These are phyloP conservation scores for Pyrenophora seminiperda DNA, from an alignment of 2,329 filamentous ascomycete genomes.

Conservation along the genomic window DNA sequence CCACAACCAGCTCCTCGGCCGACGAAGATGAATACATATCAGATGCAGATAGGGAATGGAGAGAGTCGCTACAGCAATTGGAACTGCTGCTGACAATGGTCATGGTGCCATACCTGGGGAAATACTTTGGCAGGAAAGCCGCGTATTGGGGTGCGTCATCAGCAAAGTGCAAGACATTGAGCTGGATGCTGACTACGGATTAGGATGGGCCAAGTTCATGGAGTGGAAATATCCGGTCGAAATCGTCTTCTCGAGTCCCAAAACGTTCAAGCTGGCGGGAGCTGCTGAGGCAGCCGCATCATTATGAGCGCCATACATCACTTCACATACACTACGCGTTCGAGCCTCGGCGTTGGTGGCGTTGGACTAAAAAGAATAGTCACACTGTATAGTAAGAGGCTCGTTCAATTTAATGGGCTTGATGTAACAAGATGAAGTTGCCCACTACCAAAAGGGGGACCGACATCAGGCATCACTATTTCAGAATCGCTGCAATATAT, in stretches of 20 bases:
- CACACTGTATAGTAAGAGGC: no score
- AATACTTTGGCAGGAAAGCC: constrained; percentile 92
- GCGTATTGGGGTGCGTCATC: constrained; percentile 86
- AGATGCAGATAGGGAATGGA: constrained; percentile 94
- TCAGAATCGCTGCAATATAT: no score
- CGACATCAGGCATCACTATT: no score
- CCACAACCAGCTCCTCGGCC: constrained; percentile 57
- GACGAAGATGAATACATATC: constrained; percentile 67
- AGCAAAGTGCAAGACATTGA: not conserved
- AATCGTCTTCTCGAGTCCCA: constrained; percentile 59
- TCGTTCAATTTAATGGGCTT: no score
- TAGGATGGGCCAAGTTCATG: constrained; percentile 96
- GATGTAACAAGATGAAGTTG: no score
- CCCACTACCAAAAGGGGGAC: no score
- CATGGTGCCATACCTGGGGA: constrained; percentile 88
- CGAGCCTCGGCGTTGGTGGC: constrained; percentile 19
- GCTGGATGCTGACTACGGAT: constrained; percentile 3
- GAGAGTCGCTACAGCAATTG: constrained; percentile 89
- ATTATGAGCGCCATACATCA: constrained; percentile 32
- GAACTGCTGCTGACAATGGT: constrained; percentile 95
- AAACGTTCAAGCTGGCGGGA: constrained; percentile 54
- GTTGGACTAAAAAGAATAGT: no score
- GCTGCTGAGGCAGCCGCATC: constrained; percentile 55
- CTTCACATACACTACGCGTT: constrained; percentile 2
- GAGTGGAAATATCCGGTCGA: constrained; percentile 90